Conservation (phyloP, 2,329 filamentous ascomycete species). For the Aspergillus glaucus region DNA sequence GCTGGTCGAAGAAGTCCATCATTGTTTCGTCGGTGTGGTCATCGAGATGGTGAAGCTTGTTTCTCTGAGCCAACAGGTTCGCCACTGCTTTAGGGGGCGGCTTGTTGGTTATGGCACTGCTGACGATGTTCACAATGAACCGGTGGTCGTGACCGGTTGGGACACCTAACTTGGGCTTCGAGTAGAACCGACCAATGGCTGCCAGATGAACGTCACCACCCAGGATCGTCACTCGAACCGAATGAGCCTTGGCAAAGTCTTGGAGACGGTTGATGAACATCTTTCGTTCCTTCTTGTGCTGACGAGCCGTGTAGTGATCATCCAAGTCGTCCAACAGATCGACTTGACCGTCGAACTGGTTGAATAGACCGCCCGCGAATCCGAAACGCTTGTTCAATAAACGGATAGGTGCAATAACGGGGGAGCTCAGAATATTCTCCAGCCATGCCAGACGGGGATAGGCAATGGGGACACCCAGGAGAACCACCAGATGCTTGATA, state of each 20-base stretch:
- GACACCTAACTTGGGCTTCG: conserved; percentile 52
- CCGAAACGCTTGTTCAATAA: conserved; percentile 88
- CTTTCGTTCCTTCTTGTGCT: conserved; percentile 83
- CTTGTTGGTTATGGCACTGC: conserved; percentile 62
- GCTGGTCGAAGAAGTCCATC: conserved; percentile 56
- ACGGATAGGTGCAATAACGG: conserved; percentile 80
- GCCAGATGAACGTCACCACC: conserved; percentile 60
- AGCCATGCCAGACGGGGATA: conserved; percentile 82
- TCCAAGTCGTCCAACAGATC: conserved; percentile 61
- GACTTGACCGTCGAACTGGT: conserved; percentile 77
- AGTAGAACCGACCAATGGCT: conserved; percentile 60
- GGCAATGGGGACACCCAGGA: conserved; percentile 66
- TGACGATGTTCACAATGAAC: conserved; percentile 60
- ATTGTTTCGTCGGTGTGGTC: conserved; percentile 59
- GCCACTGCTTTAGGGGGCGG: conserved; percentile 59
- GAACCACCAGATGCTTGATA: conserved; percentile 57
- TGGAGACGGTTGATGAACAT: conserved; percentile 63
- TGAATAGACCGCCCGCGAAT: conserved; percentile 78
- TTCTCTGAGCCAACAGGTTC: conserved; percentile 56
- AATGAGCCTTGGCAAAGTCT: conserved; percentile 49
- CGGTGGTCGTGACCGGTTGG: conserved; percentile 53
- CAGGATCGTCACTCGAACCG: conserved; percentile 55
- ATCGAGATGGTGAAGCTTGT: conserved; percentile 62
- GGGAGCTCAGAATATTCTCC: conserved; percentile 83
- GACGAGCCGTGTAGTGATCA: conserved; percentile 77